phyloP scores from a whole-genome alignment of 495 filamentous ascomycete genomes.

The Platismatia glauca region DNA sequence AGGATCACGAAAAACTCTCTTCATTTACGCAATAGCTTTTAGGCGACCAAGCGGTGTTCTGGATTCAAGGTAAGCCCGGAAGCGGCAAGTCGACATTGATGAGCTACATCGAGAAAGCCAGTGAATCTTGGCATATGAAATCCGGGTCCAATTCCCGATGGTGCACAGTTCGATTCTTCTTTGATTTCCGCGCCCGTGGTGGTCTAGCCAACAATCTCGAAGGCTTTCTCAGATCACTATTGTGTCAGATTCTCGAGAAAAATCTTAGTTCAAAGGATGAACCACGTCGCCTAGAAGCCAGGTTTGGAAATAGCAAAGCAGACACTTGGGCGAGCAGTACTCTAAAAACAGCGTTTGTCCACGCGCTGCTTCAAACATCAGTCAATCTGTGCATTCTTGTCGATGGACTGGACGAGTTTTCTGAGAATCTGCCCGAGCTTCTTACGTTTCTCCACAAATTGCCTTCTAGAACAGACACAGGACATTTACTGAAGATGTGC shows the following conservation, averaged over 20 bases:
- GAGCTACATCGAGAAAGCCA: background rate
- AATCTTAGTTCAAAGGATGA: background rate
- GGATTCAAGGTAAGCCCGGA: conserved; percentile 1
- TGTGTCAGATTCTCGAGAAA: background rate
- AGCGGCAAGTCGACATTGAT: background rate
- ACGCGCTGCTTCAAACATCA: background rate
- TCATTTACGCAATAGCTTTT: background rate
- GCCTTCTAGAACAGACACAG: background rate
- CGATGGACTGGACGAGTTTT: background rate
- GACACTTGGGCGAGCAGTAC: background rate
- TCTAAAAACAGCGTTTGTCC: background rate
- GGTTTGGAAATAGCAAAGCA: too few species aligned
- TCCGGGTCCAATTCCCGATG: background rate
- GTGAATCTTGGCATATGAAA: background rate
- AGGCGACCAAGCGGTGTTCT: background rate
- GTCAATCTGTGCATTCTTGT: background rate
- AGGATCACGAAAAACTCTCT: background rate
- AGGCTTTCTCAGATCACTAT: background rate
- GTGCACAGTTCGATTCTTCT: background rate
- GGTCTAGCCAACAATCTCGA: background rate
- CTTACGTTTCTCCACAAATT: background rate
- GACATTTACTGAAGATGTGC: background rate
- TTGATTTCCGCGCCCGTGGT: background rate
- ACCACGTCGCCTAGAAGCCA: background rate
- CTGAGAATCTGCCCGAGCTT: background rate